phyloP scores from a whole-genome alignment of 495 filamentous ascomycete genomes.

The Zalerion maritima region DNA sequence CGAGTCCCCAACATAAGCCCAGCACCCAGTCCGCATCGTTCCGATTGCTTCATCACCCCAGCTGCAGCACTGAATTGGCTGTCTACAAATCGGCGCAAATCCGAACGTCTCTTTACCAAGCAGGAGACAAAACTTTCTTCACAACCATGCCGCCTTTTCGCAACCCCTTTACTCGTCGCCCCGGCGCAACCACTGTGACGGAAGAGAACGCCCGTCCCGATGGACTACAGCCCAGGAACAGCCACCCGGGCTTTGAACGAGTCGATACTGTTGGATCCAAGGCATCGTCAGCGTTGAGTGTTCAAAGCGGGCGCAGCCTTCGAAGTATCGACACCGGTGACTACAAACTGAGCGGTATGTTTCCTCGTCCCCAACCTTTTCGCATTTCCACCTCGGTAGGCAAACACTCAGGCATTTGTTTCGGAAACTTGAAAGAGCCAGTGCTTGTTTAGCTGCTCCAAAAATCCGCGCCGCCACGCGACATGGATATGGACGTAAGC shows the following conservation, averaged over 20 bases:
- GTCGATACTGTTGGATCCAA: slow-evolving; percentile 41
- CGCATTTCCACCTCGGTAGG: slow-evolving; percentile 2
- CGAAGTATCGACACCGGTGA: slow-evolving; percentile 46
- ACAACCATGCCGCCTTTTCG: slow-evolving; percentile 60
- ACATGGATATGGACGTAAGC: slow-evolving; percentile 5
- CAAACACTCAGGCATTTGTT: neutral
- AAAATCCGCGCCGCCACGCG: slow-evolving; percentile 1
- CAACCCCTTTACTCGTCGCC: slow-evolving; percentile 53
- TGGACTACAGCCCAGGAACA: slow-evolving; percentile 6
- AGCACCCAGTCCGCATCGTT: no score
- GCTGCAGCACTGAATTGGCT: no score
- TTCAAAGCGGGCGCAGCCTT: slow-evolving; percentile 38
- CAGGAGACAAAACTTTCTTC: no score
- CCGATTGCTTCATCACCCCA: neutral
- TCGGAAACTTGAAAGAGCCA: neutral
- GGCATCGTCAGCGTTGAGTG: slow-evolving; percentile 44
- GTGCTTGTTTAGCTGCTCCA: neutral
- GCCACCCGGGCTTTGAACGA: slow-evolving; percentile 35
- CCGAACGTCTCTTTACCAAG: no score
- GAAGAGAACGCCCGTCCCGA: slow-evolving; percentile 39
- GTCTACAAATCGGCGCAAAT: no score
- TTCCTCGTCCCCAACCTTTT: neutral
- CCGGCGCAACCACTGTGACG: slow-evolving; percentile 28
- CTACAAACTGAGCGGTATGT: slow-evolving; percentile 72
- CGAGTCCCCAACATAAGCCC: no score